These are phyloP conservation scores for Rosa hybrid DNA, from an alignment of 331 rosid genomes.

Conservation along the genomic window DNA sequence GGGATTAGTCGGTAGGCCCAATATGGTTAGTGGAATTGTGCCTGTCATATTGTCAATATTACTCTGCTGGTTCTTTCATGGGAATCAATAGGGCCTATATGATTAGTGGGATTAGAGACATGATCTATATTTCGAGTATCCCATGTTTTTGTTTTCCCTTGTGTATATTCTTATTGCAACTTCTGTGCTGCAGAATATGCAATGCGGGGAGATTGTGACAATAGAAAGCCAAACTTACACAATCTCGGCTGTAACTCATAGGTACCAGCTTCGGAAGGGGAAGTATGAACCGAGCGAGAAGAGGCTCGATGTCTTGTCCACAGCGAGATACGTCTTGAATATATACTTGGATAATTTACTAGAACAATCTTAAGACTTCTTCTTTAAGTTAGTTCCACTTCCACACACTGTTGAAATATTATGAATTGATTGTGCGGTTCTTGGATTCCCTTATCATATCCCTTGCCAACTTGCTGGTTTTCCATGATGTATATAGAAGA, in stretches of 20 bases:
- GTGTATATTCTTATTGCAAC: slow-evolving; percentile 12
- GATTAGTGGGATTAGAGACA: slow-evolving; percentile 29
- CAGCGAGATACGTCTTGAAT: slow-evolving; percentile 86
- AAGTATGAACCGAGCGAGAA: slow-evolving; percentile 91
- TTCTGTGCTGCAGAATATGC: slow-evolving; percentile 66
- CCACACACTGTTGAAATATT: slow-evolving; percentile 7
- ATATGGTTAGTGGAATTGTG: slow-evolving; percentile 23
- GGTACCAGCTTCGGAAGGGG: slow-evolving; percentile 92
- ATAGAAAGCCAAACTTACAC: slow-evolving; percentile 91
- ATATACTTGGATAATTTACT: slow-evolving; percentile 69
- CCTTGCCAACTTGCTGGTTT: slow-evolving; percentile 7
- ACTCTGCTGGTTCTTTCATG: slow-evolving; percentile 31
- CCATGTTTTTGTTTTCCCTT: slow-evolving; percentile 15
- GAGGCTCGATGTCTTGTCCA: slow-evolving; percentile 91
- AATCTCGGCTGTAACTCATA: slow-evolving; percentile 80
- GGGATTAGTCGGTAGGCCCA: slow-evolving; percentile 39
- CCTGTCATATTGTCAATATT: slow-evolving; percentile 41
- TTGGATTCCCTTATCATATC: background rate
- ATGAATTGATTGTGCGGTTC: slow-evolving; percentile 11
- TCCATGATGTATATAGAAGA: background rate
- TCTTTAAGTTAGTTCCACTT: background rate
- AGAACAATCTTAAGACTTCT: slow-evolving; percentile 48
- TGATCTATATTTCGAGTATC: slow-evolving; percentile 14
- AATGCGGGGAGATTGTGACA: slow-evolving; percentile 91
- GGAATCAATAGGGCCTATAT: slow-evolving; percentile 44